A percentile compares a stretch with the other conserved stretches of the same genome.
Evolutionary conservation across 2,329 filamentous ascomycete genomes (phyloP).

Genomic region (Penicillium sp.): DNA sequence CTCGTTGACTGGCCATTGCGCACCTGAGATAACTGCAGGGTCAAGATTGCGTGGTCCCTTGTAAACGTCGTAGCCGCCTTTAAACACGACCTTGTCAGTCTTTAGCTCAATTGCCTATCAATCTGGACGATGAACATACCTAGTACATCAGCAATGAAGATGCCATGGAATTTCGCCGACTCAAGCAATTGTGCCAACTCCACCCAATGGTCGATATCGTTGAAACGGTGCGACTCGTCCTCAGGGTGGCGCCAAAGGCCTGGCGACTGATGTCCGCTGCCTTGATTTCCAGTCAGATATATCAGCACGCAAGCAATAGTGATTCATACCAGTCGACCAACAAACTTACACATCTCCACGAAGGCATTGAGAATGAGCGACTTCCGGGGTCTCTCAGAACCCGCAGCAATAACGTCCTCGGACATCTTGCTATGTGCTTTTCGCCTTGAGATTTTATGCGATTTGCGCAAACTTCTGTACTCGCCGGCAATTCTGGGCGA

Average conservation of each 20-base stretch:
- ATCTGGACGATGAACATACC: constrained; percentile 34
- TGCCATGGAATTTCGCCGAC: constrained; percentile 64
- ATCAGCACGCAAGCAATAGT: no score
- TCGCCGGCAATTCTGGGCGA: background rate
- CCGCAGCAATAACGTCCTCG: constrained; percentile 5
- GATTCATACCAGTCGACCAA: background rate
- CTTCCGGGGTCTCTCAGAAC: constrained; percentile 42
- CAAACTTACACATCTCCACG: constrained; percentile 49
- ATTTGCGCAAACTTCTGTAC: background rate
- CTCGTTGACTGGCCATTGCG: constrained; percentile 73
- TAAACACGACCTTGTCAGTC: background rate
- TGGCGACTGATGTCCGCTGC: constrained; percentile 56
- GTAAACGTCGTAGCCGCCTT: constrained; percentile 69
- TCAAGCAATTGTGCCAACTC: constrained; percentile 63
- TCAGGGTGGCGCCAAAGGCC: constrained; percentile 66
- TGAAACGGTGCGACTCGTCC: constrained; percentile 64
- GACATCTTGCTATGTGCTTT: constrained; percentile 1
- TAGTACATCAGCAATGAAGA: constrained; percentile 69
- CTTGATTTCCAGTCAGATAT: constrained; percentile 24
- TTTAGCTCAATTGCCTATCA: constrained; percentile 11
- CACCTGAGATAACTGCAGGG: constrained; percentile 62
- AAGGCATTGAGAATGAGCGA: constrained; percentile 55
- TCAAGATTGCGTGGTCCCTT: constrained; percentile 62
- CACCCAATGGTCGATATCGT: constrained; percentile 62
- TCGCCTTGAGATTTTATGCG: no score